Evolutionary conservation across 2,329 filamentous ascomycete species (phyloP).

Genomic region (Pyricularia sp.): DNA sequence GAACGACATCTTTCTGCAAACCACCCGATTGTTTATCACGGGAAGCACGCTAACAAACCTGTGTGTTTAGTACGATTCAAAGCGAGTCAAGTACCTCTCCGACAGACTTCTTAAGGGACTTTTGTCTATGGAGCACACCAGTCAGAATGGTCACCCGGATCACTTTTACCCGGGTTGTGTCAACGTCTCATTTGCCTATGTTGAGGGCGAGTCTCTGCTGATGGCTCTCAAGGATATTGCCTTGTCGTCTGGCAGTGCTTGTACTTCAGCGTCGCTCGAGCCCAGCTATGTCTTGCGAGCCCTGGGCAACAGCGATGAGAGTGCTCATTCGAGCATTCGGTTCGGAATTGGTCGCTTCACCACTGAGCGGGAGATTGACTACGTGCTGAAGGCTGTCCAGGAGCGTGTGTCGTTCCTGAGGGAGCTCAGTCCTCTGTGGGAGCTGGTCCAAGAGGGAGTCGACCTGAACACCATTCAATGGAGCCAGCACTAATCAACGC

Average conservation of each 20-base stretch:
- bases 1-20: background rate
- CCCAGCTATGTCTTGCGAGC: slow-evolving; percentile 93
- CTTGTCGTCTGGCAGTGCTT: slow-evolving; percentile 90
- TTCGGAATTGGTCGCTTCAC: slow-evolving; percentile 98
- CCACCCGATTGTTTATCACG: background rate
- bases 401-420: slow-evolving; percentile 87
- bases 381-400: slow-evolving; percentile 87
- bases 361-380: slow-evolving; percentile 90
- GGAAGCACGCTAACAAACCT: background rate
- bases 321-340: slow-evolving; percentile 92
- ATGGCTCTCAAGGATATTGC: slow-evolving; percentile 99
- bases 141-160: slow-evolving; percentile 75
- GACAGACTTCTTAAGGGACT: slow-evolving; percentile 77
- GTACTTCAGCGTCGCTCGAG: slow-evolving; percentile 92
- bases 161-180: slow-evolving; percentile 93
- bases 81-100: slow-evolving; percentile 74
- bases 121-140: slow-evolving; percentile 82
- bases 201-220: slow-evolving; percentile 93
- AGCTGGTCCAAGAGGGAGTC: slow-evolving; percentile 93
- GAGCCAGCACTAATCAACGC: slow-evolving; percentile 71
- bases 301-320: slow-evolving; percentile 93
- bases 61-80: slow-evolving; percentile 76
- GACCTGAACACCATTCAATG: slow-evolving; percentile 95
- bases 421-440: slow-evolving; percentile 93
- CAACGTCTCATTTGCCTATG: slow-evolving; percentile 96